Evolutionary conservation across 305 asterid species (phyloP).

Genomic region (Rubia peregrina): DNA sequence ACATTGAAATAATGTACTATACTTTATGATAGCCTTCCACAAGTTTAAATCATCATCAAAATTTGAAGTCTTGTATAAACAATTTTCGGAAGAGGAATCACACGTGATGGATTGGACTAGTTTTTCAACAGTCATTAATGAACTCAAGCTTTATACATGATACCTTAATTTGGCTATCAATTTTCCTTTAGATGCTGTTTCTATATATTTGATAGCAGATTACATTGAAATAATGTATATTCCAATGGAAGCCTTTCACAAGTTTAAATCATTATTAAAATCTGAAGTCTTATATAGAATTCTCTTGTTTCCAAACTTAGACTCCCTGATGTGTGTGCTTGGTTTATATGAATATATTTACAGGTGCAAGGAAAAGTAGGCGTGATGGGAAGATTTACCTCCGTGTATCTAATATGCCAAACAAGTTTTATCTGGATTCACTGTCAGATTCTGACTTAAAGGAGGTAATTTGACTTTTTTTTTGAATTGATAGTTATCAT

Average conservation of each 20-base stretch:
- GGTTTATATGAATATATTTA: constrained; percentile 10
- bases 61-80: too few relatives aligned
- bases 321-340: not conserved
- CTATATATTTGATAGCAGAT: too few relatives aligned
- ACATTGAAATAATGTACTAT: too few relatives aligned
- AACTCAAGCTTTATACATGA: too few relatives aligned
- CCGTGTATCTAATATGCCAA: constrained; percentile 15
- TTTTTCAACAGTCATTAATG: too few relatives aligned
- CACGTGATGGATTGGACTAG: too few relatives aligned
- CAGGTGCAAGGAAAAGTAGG: constrained; percentile 41
- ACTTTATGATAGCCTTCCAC: too few relatives aligned
- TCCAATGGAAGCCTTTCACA: not conserved
- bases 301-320: not conserved
- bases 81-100: too few relatives aligned
- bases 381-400: constrained; percentile 1
- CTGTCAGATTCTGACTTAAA: constrained; percentile 26
- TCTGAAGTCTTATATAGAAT: not conserved
- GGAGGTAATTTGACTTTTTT: constrained; percentile 19
- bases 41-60: too few relatives aligned
- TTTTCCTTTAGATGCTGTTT: not conserved
- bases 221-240: not conserved
- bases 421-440: constrained; percentile 13
- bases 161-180: not conserved
- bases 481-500: not conserved
- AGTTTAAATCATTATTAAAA: not conserved